Base-by-base conservation (phyloP, 2,329 filamentous ascomycete species). In the Penicillium digitatum region DNA sequence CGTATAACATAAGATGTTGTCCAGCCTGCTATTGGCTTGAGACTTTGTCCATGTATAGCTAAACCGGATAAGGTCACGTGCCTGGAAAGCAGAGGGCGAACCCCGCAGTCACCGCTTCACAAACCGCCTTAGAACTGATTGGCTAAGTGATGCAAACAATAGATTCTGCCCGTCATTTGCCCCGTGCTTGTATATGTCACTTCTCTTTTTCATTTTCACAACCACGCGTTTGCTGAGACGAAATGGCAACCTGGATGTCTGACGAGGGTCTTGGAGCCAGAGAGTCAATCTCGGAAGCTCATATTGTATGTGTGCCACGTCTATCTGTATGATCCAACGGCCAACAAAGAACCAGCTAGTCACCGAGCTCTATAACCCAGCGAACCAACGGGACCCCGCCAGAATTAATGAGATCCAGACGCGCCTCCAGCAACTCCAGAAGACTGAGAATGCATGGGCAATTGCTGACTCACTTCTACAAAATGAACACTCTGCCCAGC, bases 371-470 rank as follows among this genome's bases (percentile, higher is more conserved):
- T 75, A 75, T 62, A 63, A 69, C 54, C 74, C 75, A 31, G 74
- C 74, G 69, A 69, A 77, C 76, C 66, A 78, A 76, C 61, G 66
- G 68, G 66, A 71, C 69, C 58, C 76, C 65, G 46, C 69, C 59
- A 71, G 73, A 50, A 73, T 81, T 56, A 71, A 74, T 27, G 72
- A 78, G 47, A 84, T 85, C 45, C 89, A 97, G 69, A 85, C 88
- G 54, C 84, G 87, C 14, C 78, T 99, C 14, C 89, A 94, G 59
- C 79, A 81, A 26, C 77, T 96, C 18, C 94, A 97, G 69, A 85
- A 85, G 62, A 89, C 90, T 2, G 79, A 86, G 2, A 81, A 89
- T 66, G 93, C 91, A 52, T 99, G 94, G 94, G 81, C 88, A 53
- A 81, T 96, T 43, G 91, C 90, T 20, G 86, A 93, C 67, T 83